A percentile compares a stretch with the other conserved stretches of the same genome.
phyloP scores from a whole-genome alignment of 768 basidiomycete species.

The Suillus variegatus region DNA sequence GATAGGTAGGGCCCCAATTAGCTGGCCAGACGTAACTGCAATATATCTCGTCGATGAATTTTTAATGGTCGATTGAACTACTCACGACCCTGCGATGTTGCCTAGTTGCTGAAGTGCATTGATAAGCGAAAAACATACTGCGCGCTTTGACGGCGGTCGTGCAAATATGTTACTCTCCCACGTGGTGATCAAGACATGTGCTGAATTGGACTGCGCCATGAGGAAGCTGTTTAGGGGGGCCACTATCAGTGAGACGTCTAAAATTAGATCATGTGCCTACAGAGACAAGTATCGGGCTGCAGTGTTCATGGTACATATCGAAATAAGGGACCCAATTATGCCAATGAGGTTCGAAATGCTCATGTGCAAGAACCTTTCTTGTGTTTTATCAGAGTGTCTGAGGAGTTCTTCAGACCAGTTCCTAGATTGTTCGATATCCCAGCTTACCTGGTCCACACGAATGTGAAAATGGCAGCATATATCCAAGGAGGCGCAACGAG shows the following conservation, averaged over 20 bases:
- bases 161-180: slow-evolving; percentile 64
- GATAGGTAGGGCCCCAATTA: slow-evolving; percentile 71
- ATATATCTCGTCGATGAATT: neutral
- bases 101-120: slow-evolving; percentile 83
- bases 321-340: slow-evolving; percentile 67
- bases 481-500: slow-evolving; percentile 79
- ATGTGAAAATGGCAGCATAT: slow-evolving; percentile 57
- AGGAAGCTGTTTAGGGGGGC: slow-evolving; percentile 54
- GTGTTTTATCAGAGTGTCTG: slow-evolving; percentile 68
- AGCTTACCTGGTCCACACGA: slow-evolving; percentile 50
- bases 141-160: slow-evolving; percentile 80
- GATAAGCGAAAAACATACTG: slow-evolving; percentile 82
- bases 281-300: slow-evolving; percentile 67
- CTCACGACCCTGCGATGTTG: slow-evolving; percentile 81
- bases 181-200: slow-evolving; percentile 60
- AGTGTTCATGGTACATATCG: slow-evolving; percentile 64
- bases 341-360: slow-evolving; percentile 53
- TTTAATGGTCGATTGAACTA: slow-evolving; percentile 18
- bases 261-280: slow-evolving; percentile 35
- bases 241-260: slow-evolving; percentile 7
- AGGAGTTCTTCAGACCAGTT: neutral
- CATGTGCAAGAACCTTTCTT: slow-evolving; percentile 77
- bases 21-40: slow-evolving; percentile 64
- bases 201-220: slow-evolving; percentile 73
- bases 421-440: neutral